Conservation (phyloP, 2,329 filamentous ascomycete species). For the Elsinoe perseae region DNA sequence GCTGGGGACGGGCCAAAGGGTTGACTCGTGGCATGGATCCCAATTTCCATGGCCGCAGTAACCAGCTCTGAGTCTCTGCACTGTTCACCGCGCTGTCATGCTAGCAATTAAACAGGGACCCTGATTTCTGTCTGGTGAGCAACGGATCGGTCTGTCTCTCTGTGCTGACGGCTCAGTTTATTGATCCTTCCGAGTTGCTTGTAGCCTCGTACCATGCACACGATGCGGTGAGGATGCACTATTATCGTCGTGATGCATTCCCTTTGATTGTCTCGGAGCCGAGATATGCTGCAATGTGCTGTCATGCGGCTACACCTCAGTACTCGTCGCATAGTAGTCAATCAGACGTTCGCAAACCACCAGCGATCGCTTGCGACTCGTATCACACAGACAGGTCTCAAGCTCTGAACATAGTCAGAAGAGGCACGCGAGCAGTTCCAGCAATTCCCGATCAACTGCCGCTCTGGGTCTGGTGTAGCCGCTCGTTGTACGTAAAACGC, state of each 20-base stretch:
- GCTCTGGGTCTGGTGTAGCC: constrained; percentile 7
- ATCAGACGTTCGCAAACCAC: constrained; percentile 4
- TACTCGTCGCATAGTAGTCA: not conserved
- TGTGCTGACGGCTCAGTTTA: not conserved
- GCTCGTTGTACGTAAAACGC: constrained; percentile 4
- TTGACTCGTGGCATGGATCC: constrained; percentile 1
- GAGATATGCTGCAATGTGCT: not conserved
- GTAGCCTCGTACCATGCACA: not conserved
- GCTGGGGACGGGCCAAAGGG: constrained; percentile 11
- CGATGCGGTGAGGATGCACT: not conserved
- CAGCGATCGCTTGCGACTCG: not conserved
- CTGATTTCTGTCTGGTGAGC: too few species aligned
- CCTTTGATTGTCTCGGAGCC: not conserved
- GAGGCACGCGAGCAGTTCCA: not conserved
- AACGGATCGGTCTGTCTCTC: not conserved
- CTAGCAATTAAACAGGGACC: constrained; percentile 6
- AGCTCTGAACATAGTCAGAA: too few species aligned
- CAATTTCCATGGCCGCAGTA: too few species aligned
- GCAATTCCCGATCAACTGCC: constrained; percentile 9
- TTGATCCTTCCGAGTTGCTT: constrained; percentile 2
- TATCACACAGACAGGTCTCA: not conserved
- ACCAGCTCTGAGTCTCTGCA: constrained; percentile 1
- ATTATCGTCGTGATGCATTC: not conserved
- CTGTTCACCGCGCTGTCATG: constrained; percentile 11
- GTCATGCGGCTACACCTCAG: not conserved